A percentile compares a stretch with the other conserved stretches of the same genome.
Conservation (phyloP, 2,329 filamentous ascomycete species). For the Dactylellina cionopaga region DNA sequence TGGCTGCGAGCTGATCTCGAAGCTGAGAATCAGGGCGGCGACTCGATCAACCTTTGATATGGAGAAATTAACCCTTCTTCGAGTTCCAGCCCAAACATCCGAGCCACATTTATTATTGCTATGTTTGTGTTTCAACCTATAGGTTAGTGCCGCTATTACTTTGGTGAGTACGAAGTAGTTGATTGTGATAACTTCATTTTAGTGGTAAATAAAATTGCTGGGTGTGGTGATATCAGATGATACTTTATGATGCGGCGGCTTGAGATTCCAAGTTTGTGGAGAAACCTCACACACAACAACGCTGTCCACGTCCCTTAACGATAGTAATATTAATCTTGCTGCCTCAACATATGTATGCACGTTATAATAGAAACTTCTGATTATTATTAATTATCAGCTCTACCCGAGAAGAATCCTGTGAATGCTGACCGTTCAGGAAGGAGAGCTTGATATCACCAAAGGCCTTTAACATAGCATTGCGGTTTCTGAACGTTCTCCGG, state of each 20-base stretch:
- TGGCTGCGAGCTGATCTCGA: neutral
- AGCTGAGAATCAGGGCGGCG: neutral
- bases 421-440: conserved; percentile 19
- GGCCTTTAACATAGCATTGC: neutral
- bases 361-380: neutral
- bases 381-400: neutral
- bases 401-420: conserved; percentile 13
- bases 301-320: neutral
- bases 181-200: conserved; percentile 10
- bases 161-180: conserved; percentile 13
- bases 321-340: neutral
- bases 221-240: neutral
- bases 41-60: neutral
- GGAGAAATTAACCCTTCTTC: neutral
- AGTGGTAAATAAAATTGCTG: neutral
- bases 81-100: neutral
- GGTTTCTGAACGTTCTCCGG: neutral
- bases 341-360: no score
- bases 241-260: conserved; percentile 15
- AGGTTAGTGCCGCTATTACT: conserved; percentile 4
- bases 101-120: neutral
- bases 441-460: conserved; percentile 17
- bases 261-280: conserved; percentile 15
- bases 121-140: conserved; percentile 9
- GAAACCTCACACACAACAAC: neutral